These are phyloP conservation scores for Obelidium mucronatum DNA, from an alignment of 192 early-diverging fungal species.

Conservation along the genomic window DNA sequence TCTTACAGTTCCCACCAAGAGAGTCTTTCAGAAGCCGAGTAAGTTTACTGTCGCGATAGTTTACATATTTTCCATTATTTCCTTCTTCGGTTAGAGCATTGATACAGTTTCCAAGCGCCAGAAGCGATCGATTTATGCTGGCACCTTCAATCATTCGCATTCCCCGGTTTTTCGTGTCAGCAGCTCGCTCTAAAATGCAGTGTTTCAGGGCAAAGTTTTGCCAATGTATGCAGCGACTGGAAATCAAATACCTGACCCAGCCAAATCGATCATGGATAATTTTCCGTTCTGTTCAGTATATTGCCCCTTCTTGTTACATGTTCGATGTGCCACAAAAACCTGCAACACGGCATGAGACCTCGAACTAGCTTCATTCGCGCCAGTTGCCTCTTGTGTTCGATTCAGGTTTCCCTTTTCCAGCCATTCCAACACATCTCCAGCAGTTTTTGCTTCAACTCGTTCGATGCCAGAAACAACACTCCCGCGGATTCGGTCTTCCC, in stretches of 20 bases:
- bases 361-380: conserved; percentile 77
- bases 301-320: conserved; percentile 37
- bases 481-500: conserved; percentile 70
- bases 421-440: conserved; percentile 57
- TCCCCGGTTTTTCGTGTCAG: conserved; percentile 67
- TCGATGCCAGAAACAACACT: conserved; percentile 76
- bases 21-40: conserved; percentile 77
- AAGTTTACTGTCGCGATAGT: conserved; percentile 80
- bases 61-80: conserved; percentile 66
- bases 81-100: conserved; percentile 67
- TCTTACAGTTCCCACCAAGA: conserved; percentile 80
- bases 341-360: conserved; percentile 83
- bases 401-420: conserved; percentile 68
- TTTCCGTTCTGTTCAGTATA: conserved; percentile 44
- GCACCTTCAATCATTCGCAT: conserved; percentile 77
- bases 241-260: conserved; percentile 63
- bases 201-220: background rate
- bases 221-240: conserved; percentile 38
- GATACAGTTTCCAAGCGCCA: conserved; percentile 81
- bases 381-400: conserved; percentile 78
- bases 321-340: conserved; percentile 46
- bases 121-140: conserved; percentile 77
- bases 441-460: conserved; percentile 68
- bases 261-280: conserved; percentile 79
- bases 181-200: conserved; percentile 76